phyloP scores from a whole-genome alignment of 345 rosid species.

The Moricandia moricandioides region DNA sequence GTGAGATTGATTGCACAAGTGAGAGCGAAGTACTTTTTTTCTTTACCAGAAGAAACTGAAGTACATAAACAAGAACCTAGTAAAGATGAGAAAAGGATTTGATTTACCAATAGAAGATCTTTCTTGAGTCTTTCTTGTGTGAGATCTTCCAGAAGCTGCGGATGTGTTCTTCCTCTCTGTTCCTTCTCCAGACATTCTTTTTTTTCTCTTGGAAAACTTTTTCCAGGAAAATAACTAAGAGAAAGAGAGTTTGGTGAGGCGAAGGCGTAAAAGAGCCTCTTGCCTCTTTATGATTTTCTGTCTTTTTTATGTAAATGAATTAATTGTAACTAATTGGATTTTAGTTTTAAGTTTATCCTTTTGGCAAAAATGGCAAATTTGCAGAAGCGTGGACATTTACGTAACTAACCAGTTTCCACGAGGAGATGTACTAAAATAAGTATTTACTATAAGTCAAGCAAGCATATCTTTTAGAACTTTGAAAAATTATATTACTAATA shows the following conservation, averaged over 20 bases:
- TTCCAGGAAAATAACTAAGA: background rate
- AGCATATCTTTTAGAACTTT: too few relatives aligned
- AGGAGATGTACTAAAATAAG: background rate
- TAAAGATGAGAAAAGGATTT: background rate
- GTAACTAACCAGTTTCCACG: background rate
- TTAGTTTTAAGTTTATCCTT: background rate
- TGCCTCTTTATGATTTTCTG: conserved; percentile 7
- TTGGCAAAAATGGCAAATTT: background rate
- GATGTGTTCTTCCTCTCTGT: background rate
- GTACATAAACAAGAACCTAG: background rate
- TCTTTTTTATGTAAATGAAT: background rate
- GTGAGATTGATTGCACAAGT: background rate
- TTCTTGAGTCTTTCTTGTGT: conserved; percentile 19
- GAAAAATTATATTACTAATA: too few relatives aligned
- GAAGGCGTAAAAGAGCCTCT: background rate
- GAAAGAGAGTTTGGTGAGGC: conserved; percentile 8
- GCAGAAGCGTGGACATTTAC: conserved; percentile 15
- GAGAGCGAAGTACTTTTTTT: background rate
- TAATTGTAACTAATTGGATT: background rate
- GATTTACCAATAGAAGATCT: conserved; percentile 19
- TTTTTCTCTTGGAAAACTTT: background rate
- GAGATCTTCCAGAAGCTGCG: conserved; percentile 6
- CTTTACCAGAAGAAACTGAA: background rate
- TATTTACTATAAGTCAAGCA: too few relatives aligned
- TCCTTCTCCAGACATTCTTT: conserved; percentile 14